Evolutionary conservation across 441 rosid genomes (phyloP).

Genomic region (Aleurites moluccanus): DNA sequence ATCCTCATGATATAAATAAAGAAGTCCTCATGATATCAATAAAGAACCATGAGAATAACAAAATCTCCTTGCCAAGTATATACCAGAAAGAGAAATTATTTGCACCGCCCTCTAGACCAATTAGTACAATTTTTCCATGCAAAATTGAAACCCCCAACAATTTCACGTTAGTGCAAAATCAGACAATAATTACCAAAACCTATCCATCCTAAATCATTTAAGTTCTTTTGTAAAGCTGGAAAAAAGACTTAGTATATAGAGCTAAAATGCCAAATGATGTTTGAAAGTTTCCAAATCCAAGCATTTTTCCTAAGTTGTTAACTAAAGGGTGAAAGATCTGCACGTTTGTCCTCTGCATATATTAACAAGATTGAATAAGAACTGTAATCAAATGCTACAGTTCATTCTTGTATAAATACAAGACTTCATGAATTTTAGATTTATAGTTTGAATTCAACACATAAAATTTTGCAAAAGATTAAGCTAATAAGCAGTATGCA

Average conservation of each 20-base stretch:
- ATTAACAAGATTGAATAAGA: not conserved
- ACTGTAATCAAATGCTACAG: not conserved
- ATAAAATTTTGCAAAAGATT: not conserved
- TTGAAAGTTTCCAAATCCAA: not conserved
- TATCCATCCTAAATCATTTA: not conserved
- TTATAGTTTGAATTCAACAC: not conserved
- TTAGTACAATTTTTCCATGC: not conserved
- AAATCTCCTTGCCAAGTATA: not conserved
- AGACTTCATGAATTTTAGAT: not conserved
- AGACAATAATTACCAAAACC: not conserved
- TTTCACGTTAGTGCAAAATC: not conserved
- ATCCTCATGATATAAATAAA: not conserved
- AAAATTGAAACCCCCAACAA: not conserved
- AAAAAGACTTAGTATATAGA: not conserved
- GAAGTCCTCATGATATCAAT: not conserved
- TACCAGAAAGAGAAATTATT: not conserved
- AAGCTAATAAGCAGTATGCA: not conserved
- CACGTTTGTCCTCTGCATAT: not conserved
- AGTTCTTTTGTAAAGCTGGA: not conserved
- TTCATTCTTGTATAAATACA: not conserved
- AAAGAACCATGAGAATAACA: conserved; percentile 7
- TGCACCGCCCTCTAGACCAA: not conserved
- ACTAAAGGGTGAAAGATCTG: not conserved
- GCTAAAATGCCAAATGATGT: not conserved
- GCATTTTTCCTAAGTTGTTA: not conserved